Evolutionary conservation across 106 monocot genomes (phyloP).

Genomic region (Dendrobium officinale): DNA sequence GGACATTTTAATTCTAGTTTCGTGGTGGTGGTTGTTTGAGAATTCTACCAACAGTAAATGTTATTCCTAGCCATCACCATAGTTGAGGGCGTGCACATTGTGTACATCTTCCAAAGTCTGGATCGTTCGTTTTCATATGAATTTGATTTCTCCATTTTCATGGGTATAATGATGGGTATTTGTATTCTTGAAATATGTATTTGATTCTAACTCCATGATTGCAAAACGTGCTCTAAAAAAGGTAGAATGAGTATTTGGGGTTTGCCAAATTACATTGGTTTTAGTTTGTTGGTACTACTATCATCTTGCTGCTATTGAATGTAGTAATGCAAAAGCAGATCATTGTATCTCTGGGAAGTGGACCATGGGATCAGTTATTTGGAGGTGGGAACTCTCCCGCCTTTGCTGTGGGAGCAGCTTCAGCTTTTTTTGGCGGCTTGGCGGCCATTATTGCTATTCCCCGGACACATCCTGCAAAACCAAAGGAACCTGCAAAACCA

Average conservation of each 20-base stretch:
- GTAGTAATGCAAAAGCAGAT: slow-evolving; percentile 30
- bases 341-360: slow-evolving; percentile 69
- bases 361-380: slow-evolving; percentile 84
- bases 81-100: too few relatives aligned
- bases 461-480: slow-evolving; percentile 14
- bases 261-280: too few relatives aligned
- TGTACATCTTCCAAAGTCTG: too few relatives aligned
- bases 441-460: slow-evolving; percentile 67
- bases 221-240: background rate
- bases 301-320: background rate
- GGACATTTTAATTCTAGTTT: too few relatives aligned
- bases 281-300: background rate
- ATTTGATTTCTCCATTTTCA: too few relatives aligned
- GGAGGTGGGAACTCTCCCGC: slow-evolving; percentile 85
- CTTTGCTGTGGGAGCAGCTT: slow-evolving; percentile 68
- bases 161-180: background rate
- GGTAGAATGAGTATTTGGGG: too few relatives aligned
- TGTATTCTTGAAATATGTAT: background rate
- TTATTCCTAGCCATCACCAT: too few relatives aligned
- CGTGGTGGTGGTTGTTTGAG: too few relatives aligned
- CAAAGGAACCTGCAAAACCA: slow-evolving; percentile 9
- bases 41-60: too few relatives aligned
- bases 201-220: background rate
- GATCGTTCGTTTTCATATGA: too few relatives aligned
- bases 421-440: slow-evolving; percentile 69